Percentiles rank a stretch among this genome's conserved stretches.
Conservation (phyloP, 768 basidiomycete species). For the Phaeotremella skinneri region DNA sequence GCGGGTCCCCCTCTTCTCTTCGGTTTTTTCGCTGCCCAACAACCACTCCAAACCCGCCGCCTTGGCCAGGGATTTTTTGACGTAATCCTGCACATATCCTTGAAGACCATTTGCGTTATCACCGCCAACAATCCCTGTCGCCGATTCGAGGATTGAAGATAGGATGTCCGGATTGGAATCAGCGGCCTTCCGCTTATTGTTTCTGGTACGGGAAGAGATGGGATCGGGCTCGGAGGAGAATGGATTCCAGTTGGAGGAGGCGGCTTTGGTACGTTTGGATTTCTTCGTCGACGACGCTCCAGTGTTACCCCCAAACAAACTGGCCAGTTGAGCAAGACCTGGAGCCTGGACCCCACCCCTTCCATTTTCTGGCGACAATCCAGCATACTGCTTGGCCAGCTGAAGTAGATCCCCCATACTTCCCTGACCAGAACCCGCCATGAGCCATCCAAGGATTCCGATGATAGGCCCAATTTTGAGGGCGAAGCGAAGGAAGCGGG, state of each 20-base stretch:
- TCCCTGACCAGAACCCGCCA: conserved; percentile 43
- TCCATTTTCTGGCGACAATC: conserved; percentile 8
- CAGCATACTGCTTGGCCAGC: conserved; percentile 31
- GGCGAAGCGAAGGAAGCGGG: conserved; percentile 36
- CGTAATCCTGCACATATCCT: conserved; percentile 29
- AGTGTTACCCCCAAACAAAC: conserved; percentile 20
- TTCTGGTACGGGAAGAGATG: conserved; percentile 21
- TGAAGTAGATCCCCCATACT: conserved; percentile 33
- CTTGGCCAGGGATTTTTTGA: conserved; percentile 27
- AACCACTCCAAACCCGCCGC: conserved; percentile 34
- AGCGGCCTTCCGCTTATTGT: conserved; percentile 9
- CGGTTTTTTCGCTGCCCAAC: conserved; percentile 12
- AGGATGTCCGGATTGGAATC: conserved; percentile 20
- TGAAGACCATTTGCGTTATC: background rate
- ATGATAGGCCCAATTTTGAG: conserved; percentile 39
- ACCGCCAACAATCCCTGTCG: conserved; percentile 8
- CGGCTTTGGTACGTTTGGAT: background rate
- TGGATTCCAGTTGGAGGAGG: conserved; percentile 2
- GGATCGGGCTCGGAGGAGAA: conserved; percentile 8
- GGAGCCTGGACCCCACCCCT: conserved; percentile 9
- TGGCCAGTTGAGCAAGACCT: conserved; percentile 29
- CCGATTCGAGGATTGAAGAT: conserved; percentile 23
- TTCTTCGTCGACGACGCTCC: background rate
- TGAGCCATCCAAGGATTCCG: conserved; percentile 39
- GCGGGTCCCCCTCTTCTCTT: conserved; percentile 3